Evolutionary conservation across 2,329 filamentous ascomycete genomes (phyloP), one percentile per base, ranked within the genome.

Genomic region (Colletotrichum cereale): DNA sequence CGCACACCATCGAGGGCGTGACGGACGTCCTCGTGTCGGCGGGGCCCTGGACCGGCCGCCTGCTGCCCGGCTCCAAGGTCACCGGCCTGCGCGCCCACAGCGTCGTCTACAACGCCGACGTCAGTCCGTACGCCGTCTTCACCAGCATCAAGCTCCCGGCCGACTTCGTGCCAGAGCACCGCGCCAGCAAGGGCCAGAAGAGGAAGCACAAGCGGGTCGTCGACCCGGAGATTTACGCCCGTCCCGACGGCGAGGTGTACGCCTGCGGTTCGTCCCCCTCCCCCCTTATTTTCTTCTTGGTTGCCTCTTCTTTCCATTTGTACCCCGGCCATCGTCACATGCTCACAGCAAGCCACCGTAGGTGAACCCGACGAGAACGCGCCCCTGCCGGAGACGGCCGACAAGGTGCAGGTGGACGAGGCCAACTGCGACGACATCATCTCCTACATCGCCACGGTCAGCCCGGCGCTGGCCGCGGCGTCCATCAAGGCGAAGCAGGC

Each of bases 191-290:
- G 77, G 86, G 84, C 71, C 84, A 87, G 78, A 85, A 83, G 82
- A 83, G 86, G 77, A 83, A 82, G 76, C 88, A 88, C 81, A 85
- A 86, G 70, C 87, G 90, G 36, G 88, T 88, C 24, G 94, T 94
- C 16, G 91, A 94, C 34, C 96, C 96, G 0, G 96, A 99, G 81
- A 96, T 98, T 73, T 99, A 99, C 79, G 93, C 96, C 0, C 88
- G 96, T 5, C 95, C 95, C 0, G 92, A 94, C 79, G 89, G 92
- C 66, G 95, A 97, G 79, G 92, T 97, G 14, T 99, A 99, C 80
- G 95, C 94, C 0, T 99, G 96, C 79, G 96, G 95, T 87, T 77
- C 66, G 84, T 78, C 18, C 2, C 12, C 36, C 21, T 3, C 44
- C 24, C 12, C 21, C 60, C 70, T 62, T 14, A 24, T 53, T 12